Evolutionary conservation across 768 basidiomycete species (phyloP).

Genomic region (Infundibulicybe gibba): DNA sequence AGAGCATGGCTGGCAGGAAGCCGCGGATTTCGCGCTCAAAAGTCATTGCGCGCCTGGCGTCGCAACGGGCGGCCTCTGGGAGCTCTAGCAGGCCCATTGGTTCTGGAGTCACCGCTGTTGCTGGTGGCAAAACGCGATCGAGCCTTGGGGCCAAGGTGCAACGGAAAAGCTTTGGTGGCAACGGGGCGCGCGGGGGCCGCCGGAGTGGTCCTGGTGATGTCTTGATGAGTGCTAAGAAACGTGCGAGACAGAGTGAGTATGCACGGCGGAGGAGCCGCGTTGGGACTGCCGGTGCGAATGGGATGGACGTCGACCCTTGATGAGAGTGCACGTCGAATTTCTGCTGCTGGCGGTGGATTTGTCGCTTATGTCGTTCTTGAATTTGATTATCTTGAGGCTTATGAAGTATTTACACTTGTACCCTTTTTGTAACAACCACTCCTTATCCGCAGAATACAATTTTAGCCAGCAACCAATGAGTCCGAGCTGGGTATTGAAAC

Average conservation of each 20-base stretch:
- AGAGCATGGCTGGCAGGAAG: slow-evolving; percentile 46
- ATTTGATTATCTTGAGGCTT: too few relatives aligned
- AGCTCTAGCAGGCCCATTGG: slow-evolving; percentile 2
- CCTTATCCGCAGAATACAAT: too few relatives aligned
- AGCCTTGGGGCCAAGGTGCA: slow-evolving; percentile 46
- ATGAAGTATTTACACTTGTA: too few relatives aligned
- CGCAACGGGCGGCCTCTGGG: slow-evolving; percentile 53
- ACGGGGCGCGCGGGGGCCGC: slow-evolving; percentile 23
- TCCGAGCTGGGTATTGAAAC: too few relatives aligned
- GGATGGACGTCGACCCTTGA: not conserved
- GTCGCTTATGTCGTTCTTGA: too few relatives aligned
- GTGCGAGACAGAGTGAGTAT: slow-evolving; percentile 76
- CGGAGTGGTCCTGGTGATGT: slow-evolving; percentile 31
- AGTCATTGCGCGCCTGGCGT: slow-evolving; percentile 73
- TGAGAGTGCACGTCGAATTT: too few relatives aligned
- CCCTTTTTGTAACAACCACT: too few relatives aligned
- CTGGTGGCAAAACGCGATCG: slow-evolving; percentile 36
- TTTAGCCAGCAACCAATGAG: too few relatives aligned
- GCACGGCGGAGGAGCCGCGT: slow-evolving; percentile 50
- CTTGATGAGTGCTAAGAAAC: slow-evolving; percentile 66
- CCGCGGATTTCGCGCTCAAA: slow-evolving; percentile 81
- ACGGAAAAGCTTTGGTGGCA: slow-evolving; percentile 32
- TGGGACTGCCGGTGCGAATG: not conserved
- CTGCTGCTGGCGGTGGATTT: too few relatives aligned
- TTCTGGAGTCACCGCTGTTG: slow-evolving; percentile 7